Conservation (phyloP, 495 filamentous ascomycete genomes). For the Tetracladium marchalianum region DNA sequence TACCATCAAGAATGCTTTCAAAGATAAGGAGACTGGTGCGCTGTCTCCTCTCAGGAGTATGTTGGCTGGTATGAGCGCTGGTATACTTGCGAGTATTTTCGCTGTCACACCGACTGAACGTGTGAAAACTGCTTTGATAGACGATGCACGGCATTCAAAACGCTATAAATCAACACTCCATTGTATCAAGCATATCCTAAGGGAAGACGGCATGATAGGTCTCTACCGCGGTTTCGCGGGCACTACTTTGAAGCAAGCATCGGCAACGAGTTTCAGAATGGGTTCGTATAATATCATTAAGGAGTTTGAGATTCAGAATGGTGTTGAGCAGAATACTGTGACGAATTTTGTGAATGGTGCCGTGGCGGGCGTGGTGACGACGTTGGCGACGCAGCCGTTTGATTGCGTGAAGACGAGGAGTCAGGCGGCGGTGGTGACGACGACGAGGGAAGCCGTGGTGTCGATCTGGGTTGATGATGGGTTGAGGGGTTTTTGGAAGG, state of each 20-base stretch:
- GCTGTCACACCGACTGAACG: slow-evolving; percentile 58
- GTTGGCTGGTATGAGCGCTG: slow-evolving; percentile 50
- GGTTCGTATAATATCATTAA: slow-evolving; percentile 60
- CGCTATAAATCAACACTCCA: slow-evolving; percentile 43
- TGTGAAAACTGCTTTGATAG: slow-evolving; percentile 61
- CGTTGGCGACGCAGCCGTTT: slow-evolving; percentile 54
- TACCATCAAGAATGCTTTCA: slow-evolving; percentile 49
- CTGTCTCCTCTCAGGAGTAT: slow-evolving; percentile 47
- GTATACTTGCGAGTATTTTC: slow-evolving; percentile 45
- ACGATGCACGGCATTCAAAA: slow-evolving; percentile 45
- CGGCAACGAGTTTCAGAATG: slow-evolving; percentile 54
- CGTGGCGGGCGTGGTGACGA: slow-evolving; percentile 50
- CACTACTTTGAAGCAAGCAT: slow-evolving; percentile 58
- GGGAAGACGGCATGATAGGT: slow-evolving; percentile 40
- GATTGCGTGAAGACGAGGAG: slow-evolving; percentile 57
- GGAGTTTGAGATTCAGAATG: slow-evolving; percentile 37
- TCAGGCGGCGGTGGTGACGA: slow-evolving; percentile 45
- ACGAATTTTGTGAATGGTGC: slow-evolving; percentile 54
- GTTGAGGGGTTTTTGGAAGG: slow-evolving; percentile 51
- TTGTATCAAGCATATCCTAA: slow-evolving; percentile 35
- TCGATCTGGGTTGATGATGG: slow-evolving; percentile 45
- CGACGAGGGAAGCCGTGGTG: slow-evolving; percentile 40
- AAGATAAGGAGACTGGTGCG: slow-evolving; percentile 43
- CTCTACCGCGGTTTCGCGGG: slow-evolving; percentile 52
- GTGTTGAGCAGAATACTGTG: slow-evolving; percentile 23